A percentile compares a stretch with the other conserved stretches of the same genome.
Evolutionary conservation across 2,329 filamentous ascomycete species (phyloP).

Genomic region (Diaporthe aspalathi): DNA sequence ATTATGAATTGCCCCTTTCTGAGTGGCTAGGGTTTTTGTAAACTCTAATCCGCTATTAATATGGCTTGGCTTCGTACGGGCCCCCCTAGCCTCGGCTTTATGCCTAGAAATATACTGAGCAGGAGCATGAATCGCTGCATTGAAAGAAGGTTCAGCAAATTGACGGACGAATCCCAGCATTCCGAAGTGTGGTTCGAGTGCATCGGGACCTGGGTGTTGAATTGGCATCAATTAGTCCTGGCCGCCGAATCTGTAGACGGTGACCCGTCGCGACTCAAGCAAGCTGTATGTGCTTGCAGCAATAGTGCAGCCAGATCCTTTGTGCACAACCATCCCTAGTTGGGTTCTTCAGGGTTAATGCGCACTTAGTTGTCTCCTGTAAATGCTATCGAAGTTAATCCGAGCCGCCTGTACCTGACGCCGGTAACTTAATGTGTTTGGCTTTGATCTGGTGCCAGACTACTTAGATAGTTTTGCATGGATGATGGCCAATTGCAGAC

Average conservation of each 20-base stretch:
- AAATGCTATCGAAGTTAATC: background rate
- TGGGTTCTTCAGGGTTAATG: background rate
- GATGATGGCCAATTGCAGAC: background rate
- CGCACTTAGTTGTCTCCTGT: background rate
- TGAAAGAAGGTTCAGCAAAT: background rate
- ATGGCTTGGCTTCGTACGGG: background rate
- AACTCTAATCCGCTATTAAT: conserved; percentile 1
- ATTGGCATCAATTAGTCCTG: background rate
- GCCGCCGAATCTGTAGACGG: background rate
- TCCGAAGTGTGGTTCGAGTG: background rate
- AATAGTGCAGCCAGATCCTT: background rate
- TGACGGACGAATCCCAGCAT: background rate
- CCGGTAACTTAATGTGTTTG: background rate
- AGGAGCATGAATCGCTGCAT: conserved; percentile 3
- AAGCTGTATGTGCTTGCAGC: background rate
- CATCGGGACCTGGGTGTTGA: no score
- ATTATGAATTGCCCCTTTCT: background rate
- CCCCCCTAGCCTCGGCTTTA: background rate
- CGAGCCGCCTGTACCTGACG: background rate
- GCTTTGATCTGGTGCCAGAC: background rate
- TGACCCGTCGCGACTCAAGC: background rate
- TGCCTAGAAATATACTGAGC: background rate
- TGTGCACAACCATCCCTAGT: background rate
- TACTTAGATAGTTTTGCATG: background rate
- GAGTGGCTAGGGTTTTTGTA: no score